Conservation (phyloP, 2,329 filamentous ascomycete species). For the Paraphoma sp. region DNA sequence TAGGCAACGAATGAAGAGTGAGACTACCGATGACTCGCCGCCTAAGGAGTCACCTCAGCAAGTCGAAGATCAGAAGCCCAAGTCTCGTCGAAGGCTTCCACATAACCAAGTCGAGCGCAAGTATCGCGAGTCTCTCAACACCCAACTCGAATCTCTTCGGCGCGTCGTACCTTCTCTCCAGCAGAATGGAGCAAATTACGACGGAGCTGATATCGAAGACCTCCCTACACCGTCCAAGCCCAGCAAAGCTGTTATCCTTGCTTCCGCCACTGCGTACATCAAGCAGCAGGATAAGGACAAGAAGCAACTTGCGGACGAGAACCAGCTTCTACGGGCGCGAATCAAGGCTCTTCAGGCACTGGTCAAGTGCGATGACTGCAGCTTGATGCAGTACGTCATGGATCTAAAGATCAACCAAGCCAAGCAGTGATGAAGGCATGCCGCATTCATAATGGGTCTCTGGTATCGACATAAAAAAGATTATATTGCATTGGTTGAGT, state of each 20-base stretch:
- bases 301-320: constrained; percentile 48
- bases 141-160: constrained; percentile 52
- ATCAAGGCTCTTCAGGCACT: constrained; percentile 53
- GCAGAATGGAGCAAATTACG: constrained; percentile 43
- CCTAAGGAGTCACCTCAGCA: constrained; percentile 30
- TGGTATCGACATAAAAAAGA: background rate
- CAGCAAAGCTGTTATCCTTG: constrained; percentile 55
- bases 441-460: background rate
- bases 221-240: constrained; percentile 50
- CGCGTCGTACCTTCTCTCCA: constrained; percentile 50
- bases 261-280: constrained; percentile 55
- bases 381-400: constrained; percentile 52
- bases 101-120: constrained; percentile 57
- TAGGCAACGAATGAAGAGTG: constrained; percentile 37
- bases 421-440: constrained; percentile 11
- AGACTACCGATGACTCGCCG: constrained; percentile 36
- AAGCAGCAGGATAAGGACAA: constrained; percentile 54
- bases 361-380: constrained; percentile 56
- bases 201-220: constrained; percentile 53
- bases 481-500: too few species aligned
- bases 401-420: constrained; percentile 48
- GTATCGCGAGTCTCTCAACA: constrained; percentile 56
- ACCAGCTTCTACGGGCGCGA: constrained; percentile 46
- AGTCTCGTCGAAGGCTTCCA: constrained; percentile 44
- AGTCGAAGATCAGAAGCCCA: constrained; percentile 37